Evolutionary conservation across 345 rosid genomes (phyloP), one percentile per base, ranked within the genome.

Genomic region (Arabis alpina): DNA sequence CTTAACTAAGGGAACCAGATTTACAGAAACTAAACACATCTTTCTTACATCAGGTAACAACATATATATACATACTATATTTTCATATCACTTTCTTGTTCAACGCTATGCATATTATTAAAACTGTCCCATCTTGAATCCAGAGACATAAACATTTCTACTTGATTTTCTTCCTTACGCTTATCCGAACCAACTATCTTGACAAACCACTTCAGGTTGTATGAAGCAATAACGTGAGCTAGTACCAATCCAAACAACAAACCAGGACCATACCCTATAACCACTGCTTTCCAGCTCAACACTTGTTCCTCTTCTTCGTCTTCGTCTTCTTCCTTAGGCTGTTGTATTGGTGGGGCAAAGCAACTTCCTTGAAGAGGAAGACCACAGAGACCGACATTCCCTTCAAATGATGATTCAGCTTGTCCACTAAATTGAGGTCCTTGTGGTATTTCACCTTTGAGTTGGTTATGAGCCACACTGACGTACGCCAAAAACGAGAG

Each of bases 61-160:
- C 23, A 14, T 32, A 61, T 34, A 8, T 34, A 16, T 11, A 71
- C 61, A 52, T 42, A 32, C 68, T 59, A 39, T 19, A 3, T 47
- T 32, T 45, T 24, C 65, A 37, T 57, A 6, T 14, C 14, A 53
- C 62, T 53, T 71, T 36, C 45, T 43, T 6, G 43, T 68, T 55
- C 54, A 54, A 36, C 48, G 12, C 0, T 44, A 34, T 11, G 36
- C 69, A 53, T 44, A n/a, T 34, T 14, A 24, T 24, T 34, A 24
- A 71, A 53, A 34, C 55, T 71, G 40, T 71, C 70, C 55, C 76
- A 37, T 45, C 41, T 54, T 72, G 76, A 72, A 72, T 72, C 69
- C 56, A 63, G 14, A 36, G 41, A 54, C 63, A 44, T 72, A 27
- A 63, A 72, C 41, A 71, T n/a, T n/a, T 55, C 53, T 43, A 62